These are phyloP conservation scores for Taphrina communis DNA, from an alignment of 1,139 yeast genomes.

Conservation along the genomic window DNA sequence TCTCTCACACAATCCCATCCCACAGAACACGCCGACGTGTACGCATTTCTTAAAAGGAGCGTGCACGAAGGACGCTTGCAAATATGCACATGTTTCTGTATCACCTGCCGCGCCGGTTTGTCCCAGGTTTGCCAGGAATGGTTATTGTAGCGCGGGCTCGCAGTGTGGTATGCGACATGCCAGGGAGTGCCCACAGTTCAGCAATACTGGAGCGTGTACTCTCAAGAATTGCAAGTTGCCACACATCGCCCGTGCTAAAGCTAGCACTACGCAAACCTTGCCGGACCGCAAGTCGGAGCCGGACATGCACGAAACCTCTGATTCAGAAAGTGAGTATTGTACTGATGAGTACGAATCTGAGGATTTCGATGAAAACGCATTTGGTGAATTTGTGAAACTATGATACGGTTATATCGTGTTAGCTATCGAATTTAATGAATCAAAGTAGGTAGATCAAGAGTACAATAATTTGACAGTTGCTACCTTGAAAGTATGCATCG, in stretches of 20 bases:
- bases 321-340: constrained; percentile 1
- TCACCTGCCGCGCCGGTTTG: constrained; percentile 58
- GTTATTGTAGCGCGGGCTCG: constrained; percentile 70
- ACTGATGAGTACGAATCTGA: constrained; percentile 33
- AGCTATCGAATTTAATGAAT: no score
- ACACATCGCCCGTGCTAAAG: constrained; percentile 38
- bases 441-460: no score
- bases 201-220: constrained; percentile 64
- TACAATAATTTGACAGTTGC: no score
- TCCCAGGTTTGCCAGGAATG: constrained; percentile 69
- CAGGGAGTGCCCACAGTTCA: constrained; percentile 74
- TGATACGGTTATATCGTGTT: neutral
- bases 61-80: constrained; percentile 65
- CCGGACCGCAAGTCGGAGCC: neutral
- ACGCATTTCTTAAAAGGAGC: constrained; percentile 58
- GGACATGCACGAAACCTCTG: neutral
- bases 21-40: constrained; percentile 72
- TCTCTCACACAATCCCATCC: constrained; percentile 63
- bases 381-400: constrained; percentile 24
- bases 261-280: constrained; percentile 1
- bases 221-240: constrained; percentile 39
- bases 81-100: constrained; percentile 61
- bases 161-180: constrained; percentile 65
- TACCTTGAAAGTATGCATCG: neutral
- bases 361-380: constrained; percentile 38